Percentiles rank a stretch among this genome's conserved stretches.
These are phyloP conservation scores for Spatholobus suberectus DNA, from an alignment of 306 rosid genomes.

Conservation along the genomic window DNA sequence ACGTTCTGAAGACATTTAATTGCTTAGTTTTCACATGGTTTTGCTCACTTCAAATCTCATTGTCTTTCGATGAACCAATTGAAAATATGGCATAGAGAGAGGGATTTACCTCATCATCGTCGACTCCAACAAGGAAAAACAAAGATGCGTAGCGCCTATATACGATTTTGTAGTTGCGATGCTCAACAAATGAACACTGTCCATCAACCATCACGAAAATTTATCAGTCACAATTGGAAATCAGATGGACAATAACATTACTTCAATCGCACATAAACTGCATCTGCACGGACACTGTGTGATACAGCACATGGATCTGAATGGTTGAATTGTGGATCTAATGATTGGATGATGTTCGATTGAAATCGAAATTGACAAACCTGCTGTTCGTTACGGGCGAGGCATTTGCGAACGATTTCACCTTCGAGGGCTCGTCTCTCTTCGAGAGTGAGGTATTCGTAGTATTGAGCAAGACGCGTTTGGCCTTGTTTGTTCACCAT, in stretches of 20 bases:
- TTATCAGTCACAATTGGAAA: constrained; percentile 38
- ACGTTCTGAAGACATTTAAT: not conserved
- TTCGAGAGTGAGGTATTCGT: constrained; percentile 85
- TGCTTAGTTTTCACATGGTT: not conserved
- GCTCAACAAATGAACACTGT: constrained; percentile 99
- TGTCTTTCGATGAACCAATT: constrained; percentile 11
- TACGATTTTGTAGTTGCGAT: constrained; percentile 94
- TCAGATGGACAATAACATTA: not conserved
- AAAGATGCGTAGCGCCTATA: constrained; percentile 95
- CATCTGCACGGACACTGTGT: too few species aligned
- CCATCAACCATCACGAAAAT: constrained; percentile 37
- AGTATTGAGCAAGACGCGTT: constrained; percentile 95
- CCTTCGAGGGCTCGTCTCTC: constrained; percentile 92
- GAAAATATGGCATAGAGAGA: constrained; percentile 3
- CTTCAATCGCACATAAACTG: not conserved
- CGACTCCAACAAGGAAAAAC: constrained; percentile 97
- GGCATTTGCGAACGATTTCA: constrained; percentile 95
- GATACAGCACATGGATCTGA: not conserved
- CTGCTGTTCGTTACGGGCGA: constrained; percentile 89
- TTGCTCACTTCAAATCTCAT: not conserved
- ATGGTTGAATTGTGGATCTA: not conserved
- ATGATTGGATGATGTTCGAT: too few species aligned
- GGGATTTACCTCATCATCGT: constrained; percentile 75
- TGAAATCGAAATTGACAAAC: constrained; percentile 32
- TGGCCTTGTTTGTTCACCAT: constrained; percentile 98